Evolutionary conservation across 1,284 basidiomycete genomes (phyloP).

Genomic region (Ceratobasidium papillatum): DNA sequence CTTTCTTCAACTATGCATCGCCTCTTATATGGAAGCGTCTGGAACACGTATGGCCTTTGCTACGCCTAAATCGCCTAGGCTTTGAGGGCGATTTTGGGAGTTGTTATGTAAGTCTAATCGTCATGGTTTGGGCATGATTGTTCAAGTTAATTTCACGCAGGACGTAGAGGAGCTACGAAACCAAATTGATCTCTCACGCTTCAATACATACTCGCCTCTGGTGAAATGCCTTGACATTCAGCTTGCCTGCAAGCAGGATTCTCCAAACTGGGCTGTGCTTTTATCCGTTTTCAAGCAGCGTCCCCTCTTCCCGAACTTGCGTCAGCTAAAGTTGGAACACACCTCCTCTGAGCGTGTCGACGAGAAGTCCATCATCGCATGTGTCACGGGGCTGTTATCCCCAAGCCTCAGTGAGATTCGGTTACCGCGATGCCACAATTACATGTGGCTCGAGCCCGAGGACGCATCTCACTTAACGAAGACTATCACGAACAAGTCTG

Average conservation of each 20-base stretch:
- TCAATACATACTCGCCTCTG: background rate
- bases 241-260: background rate
- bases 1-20: background rate
- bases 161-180: too few relatives aligned
- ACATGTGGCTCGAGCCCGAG: background rate
- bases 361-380: background rate
- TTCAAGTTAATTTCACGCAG: background rate
- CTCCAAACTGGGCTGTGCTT: too few relatives aligned
- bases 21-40: background rate
- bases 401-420: background rate
- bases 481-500: background rate
- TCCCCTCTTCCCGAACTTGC: constrained; percentile 6
- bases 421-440: background rate
- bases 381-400: background rate
- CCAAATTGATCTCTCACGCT: background rate
- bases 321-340: background rate
- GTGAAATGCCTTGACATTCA: background rate
- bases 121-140: background rate
- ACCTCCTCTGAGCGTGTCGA: background rate
- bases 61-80: background rate
- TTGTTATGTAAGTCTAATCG: background rate
- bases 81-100: background rate
- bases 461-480: background rate
- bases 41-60: background rate
- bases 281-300: background rate